phyloP scores from a whole-genome alignment of 1,284 basidiomycete genomes.

The Pterulicium gracile region DNA sequence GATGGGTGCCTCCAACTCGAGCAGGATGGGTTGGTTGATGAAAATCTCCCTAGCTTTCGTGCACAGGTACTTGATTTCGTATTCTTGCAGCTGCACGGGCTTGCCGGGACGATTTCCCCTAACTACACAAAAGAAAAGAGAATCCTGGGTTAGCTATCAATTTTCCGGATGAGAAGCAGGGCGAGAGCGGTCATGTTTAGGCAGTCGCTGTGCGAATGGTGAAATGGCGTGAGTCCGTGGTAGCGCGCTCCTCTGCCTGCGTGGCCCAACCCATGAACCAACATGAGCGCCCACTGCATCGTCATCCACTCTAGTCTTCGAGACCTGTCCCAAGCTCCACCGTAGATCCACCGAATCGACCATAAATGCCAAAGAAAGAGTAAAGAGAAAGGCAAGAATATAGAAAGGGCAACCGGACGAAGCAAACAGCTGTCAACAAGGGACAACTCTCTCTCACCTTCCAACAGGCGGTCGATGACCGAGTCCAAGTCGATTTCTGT shows the following conservation, averaged over 20 bases:
- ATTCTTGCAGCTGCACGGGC: constrained; percentile 88
- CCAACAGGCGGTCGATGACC: constrained; percentile 92
- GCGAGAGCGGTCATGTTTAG: too few species aligned
- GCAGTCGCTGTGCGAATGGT: too few species aligned
- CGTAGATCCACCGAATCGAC: too few species aligned
- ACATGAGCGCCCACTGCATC: background rate
- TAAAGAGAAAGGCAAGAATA: background rate
- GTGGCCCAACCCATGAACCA: too few species aligned
- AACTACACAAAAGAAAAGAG: constrained; percentile 35
- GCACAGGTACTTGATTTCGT: constrained; percentile 94
- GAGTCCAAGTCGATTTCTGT: constrained; percentile 96
- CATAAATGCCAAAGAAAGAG: too few species aligned
- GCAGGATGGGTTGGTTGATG: constrained; percentile 89
- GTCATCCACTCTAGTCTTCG: too few species aligned
- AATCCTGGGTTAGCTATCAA: too few species aligned
- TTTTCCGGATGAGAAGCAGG: too few species aligned
- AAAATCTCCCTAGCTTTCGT: constrained; percentile 93
- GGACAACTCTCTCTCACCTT: constrained; percentile 79
- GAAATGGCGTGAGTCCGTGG: too few species aligned
- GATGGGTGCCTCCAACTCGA: constrained; percentile 92
- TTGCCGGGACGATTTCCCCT: constrained; percentile 91
- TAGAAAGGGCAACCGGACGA: constrained; percentile 5
- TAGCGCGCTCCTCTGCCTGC: too few species aligned
- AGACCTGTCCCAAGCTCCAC: too few species aligned
- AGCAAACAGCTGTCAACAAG: constrained; percentile 14